phyloP scores from a whole-genome alignment of 305 asterid species.

The Plantago lanceolata region DNA sequence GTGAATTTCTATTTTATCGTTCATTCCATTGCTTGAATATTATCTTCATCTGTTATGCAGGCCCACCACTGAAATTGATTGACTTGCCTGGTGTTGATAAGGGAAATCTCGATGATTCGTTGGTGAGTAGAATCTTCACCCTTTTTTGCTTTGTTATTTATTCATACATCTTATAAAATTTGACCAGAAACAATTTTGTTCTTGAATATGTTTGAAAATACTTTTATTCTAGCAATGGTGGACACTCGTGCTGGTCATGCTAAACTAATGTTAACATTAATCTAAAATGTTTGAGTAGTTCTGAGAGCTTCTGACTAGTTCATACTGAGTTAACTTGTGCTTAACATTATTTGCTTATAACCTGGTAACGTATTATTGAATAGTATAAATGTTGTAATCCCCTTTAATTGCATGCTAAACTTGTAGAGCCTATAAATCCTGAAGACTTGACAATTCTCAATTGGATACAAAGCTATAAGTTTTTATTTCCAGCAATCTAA shows the following conservation, averaged over 20 bases:
- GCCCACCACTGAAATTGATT: constrained; percentile 75
- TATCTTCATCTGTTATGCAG: constrained; percentile 37
- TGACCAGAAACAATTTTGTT: background rate
- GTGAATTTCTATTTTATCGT: background rate
- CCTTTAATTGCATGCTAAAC: background rate
- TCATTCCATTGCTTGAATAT: constrained; percentile 13
- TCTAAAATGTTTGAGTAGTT: background rate
- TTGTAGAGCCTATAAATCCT: background rate
- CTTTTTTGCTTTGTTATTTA: background rate
- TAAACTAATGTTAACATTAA: background rate
- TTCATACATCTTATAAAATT: background rate
- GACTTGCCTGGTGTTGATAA: constrained; percentile 92
- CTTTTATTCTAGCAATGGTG: background rate
- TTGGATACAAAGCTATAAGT: background rate
- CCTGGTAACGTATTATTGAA: no score
- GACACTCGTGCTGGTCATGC: background rate
- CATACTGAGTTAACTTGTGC: no score
- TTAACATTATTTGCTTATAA: no score
- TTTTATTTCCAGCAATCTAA: constrained; percentile 21
- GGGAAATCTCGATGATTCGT: constrained; percentile 69
- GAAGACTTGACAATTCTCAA: background rate
- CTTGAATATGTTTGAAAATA: background rate
- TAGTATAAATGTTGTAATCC: constrained; percentile 8
- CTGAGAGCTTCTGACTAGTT: no score
- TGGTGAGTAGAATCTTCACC: constrained; percentile 45